A percentile compares a stretch with the other conserved stretches of the same genome.
These are phyloP conservation scores for Alternaria postmessia DNA, from an alignment of 2,329 filamentous ascomycete species.

Conservation along the genomic window DNA sequence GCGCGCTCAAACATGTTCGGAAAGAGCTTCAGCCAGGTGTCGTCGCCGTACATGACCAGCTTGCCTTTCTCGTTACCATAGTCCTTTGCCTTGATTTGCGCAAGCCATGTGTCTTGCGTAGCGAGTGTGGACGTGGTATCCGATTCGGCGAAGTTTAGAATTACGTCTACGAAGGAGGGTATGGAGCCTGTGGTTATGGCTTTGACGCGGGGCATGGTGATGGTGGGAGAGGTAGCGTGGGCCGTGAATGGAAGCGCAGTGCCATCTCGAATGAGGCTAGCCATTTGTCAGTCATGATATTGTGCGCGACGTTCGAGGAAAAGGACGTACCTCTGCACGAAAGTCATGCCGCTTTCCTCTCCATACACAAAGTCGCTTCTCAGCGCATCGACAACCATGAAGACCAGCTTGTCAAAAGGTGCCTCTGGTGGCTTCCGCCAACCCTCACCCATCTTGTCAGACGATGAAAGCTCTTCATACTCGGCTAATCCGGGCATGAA, in stretches of 20 bases:
- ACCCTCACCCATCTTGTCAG: slow-evolving; percentile 43
- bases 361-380: slow-evolving; percentile 91
- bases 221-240: slow-evolving; percentile 93
- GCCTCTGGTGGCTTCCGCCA: slow-evolving; percentile 62
- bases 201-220: slow-evolving; percentile 98
- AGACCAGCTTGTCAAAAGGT: slow-evolving; percentile 87
- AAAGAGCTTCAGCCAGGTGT: slow-evolving; percentile 98
- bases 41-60: slow-evolving; percentile 94
- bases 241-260: slow-evolving; percentile 92
- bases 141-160: slow-evolving; percentile 93
- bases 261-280: slow-evolving; percentile 82
- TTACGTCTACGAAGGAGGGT: slow-evolving; percentile 96
- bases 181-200: slow-evolving; percentile 97
- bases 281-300: not conserved
- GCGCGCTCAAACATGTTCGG: slow-evolving; percentile 84
- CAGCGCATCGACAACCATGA: slow-evolving; percentile 97
- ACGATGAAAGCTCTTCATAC: slow-evolving; percentile 65
- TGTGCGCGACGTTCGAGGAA: not conserved
- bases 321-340: slow-evolving; percentile 77
- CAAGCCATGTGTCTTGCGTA: slow-evolving; percentile 93
- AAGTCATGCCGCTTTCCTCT: slow-evolving; percentile 79
- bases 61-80: slow-evolving; percentile 62
- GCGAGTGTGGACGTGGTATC: slow-evolving; percentile 89
- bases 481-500: slow-evolving; percentile 84
- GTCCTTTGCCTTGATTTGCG: slow-evolving; percentile 77